phyloP scores from a whole-genome alignment of 2,329 filamentous ascomycete species.

The Rachicladosporium sp. region DNA sequence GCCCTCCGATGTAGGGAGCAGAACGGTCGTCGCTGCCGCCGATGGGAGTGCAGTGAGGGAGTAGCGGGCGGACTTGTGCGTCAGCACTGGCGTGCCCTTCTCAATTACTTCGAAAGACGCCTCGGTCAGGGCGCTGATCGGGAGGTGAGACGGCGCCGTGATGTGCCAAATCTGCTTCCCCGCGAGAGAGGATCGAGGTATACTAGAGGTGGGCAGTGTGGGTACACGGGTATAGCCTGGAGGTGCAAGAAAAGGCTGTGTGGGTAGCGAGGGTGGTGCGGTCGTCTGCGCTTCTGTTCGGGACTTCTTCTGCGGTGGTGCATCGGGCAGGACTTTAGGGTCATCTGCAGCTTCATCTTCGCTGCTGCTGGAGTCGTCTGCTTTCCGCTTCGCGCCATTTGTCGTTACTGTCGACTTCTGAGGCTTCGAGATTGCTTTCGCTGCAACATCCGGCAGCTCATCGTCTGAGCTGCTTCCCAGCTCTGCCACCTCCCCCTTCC shows the following conservation, averaged over 20 bases:
- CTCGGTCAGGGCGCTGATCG: slow-evolving; percentile 54
- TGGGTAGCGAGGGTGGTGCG: slow-evolving; percentile 8
- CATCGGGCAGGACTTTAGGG: slow-evolving; percentile 4
- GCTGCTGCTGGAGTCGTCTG: slow-evolving; percentile 9
- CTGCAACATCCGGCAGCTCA: not conserved
- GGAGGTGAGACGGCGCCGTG: slow-evolving; percentile 56
- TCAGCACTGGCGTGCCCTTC: slow-evolving; percentile 44
- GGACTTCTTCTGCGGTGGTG: slow-evolving; percentile 5
- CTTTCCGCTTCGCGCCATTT: slow-evolving; percentile 21
- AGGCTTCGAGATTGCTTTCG: slow-evolving; percentile 5
- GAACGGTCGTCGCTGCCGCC: slow-evolving; percentile 8
- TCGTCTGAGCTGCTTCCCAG: too few relatives aligned
- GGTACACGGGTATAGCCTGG: slow-evolving; percentile 36
- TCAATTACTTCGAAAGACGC: slow-evolving; percentile 49
- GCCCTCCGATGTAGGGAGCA: slow-evolving; percentile 14
- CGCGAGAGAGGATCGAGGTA: slow-evolving; percentile 43
- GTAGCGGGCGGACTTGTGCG: slow-evolving; percentile 52
- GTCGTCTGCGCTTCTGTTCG: slow-evolving; percentile 4
- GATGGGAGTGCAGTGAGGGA: slow-evolving; percentile 11
- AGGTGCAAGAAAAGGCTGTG: slow-evolving; percentile 21
- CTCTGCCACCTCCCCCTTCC: slow-evolving; percentile 5
- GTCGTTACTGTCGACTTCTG: slow-evolving; percentile 8
- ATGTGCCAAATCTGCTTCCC: slow-evolving; percentile 76
- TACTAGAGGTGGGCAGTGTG: slow-evolving; percentile 24
- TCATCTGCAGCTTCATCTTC: slow-evolving; percentile 3